Percentiles rank a stretch among this genome's conserved stretches.
Conservation (phyloP, 352 stramenopile species). For the Pythium inflatum region DNA sequence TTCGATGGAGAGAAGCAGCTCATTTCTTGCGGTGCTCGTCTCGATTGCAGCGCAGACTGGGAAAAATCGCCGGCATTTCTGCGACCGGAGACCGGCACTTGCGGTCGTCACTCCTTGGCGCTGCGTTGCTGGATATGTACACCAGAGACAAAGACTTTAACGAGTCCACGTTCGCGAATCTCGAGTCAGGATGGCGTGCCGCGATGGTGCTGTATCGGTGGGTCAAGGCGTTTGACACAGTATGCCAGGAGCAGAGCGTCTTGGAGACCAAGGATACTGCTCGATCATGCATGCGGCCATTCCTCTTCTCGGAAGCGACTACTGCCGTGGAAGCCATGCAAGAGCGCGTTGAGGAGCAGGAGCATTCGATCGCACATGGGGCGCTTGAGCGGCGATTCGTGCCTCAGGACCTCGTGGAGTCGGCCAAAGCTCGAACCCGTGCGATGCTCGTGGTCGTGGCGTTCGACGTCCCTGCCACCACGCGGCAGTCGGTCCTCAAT, state of each 20-base stretch:
- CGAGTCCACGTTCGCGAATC: constrained; percentile 46
- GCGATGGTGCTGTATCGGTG: constrained; percentile 63
- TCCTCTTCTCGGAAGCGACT: constrained; percentile 44
- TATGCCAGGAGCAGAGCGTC: constrained; percentile 50
- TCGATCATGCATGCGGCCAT: constrained; percentile 23
- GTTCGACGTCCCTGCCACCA: constrained; percentile 59
- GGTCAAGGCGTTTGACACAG: constrained; percentile 48
- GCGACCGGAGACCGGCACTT: constrained; percentile 44
- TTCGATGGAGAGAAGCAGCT: constrained; percentile 67
- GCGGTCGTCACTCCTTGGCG: constrained; percentile 41
- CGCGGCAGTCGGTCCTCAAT: constrained; percentile 44
- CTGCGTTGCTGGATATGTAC: constrained; percentile 51
- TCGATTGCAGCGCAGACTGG: constrained; percentile 54
- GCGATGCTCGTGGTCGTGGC: constrained; percentile 71
- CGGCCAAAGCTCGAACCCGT: constrained; percentile 47
- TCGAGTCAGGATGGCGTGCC: constrained; percentile 54
- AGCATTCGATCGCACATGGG: constrained; percentile 40
- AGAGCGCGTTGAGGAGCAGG: constrained; percentile 41
- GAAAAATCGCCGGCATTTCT: constrained; percentile 45
- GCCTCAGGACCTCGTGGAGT: constrained; percentile 42
- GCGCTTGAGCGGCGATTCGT: constrained; percentile 64
- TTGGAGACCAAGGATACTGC: constrained; percentile 30
- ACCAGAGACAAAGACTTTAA: constrained; percentile 53
- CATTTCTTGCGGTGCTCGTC: constrained; percentile 56
- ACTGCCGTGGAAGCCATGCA: constrained; percentile 46